Conservation (phyloP, 2,329 filamentous ascomycete species). For the Emydomyces testavorans region DNA sequence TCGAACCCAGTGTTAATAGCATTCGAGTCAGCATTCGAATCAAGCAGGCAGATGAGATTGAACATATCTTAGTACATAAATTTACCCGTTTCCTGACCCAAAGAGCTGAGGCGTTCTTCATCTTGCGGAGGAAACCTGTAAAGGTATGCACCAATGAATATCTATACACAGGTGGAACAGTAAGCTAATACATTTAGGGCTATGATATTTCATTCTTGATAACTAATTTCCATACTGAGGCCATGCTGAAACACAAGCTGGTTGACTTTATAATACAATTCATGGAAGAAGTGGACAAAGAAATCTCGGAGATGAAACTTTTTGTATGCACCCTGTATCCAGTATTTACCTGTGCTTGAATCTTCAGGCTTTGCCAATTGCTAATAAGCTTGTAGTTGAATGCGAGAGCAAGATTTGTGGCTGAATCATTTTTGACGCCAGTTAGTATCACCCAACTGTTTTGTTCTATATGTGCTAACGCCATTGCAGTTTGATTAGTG, state of each 20-base stretch:
- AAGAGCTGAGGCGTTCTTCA: constrained; percentile 93
- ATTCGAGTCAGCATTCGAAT: constrained; percentile 97
- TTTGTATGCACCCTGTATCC: constrained; percentile 54
- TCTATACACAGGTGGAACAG: background rate
- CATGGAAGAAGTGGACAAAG: constrained; percentile 99
- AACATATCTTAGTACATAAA: constrained; percentile 95
- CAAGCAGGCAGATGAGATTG: constrained; percentile 98
- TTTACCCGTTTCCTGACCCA: constrained; percentile 95
- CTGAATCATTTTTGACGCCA: constrained; percentile 94
- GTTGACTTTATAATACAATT: constrained; percentile 99
- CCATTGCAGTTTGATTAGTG: constrained; percentile 24
- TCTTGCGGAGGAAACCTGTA: constrained; percentile 85
- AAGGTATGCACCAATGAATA: constrained; percentile 49
- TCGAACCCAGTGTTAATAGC: constrained; percentile 94
- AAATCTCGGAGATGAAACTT: constrained; percentile 99
- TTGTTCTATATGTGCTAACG: constrained; percentile 11
- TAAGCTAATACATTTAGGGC: constrained; percentile 47
- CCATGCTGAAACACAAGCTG: constrained; percentile 97
- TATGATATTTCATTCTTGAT: constrained; percentile 99
- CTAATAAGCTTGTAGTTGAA: constrained; percentile 58
- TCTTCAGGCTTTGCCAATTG: constrained; percentile 1
- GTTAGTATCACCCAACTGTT: constrained; percentile 40
- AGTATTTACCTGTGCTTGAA: background rate
- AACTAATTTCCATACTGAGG: constrained; percentile 96
- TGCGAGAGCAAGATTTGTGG: constrained; percentile 90